A percentile compares a stretch with the other conserved stretches of the same genome.
These are phyloP conservation scores for Cucurbita argyrosperma DNA, from an alignment of 306 rosid species.

Conservation along the genomic window DNA sequence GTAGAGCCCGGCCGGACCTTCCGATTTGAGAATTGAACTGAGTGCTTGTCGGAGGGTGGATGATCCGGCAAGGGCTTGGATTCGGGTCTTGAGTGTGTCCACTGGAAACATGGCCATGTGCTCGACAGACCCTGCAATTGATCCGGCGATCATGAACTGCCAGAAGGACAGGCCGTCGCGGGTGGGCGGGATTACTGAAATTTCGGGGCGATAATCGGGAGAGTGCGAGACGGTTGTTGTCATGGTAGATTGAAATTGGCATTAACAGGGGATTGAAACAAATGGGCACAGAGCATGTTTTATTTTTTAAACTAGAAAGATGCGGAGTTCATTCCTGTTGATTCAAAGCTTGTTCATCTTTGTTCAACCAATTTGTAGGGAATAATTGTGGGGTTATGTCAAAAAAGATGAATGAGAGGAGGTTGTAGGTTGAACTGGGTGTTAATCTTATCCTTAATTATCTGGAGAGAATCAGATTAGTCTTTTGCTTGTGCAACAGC, in stretches of 20 bases:
- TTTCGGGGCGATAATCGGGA: slow-evolving; percentile 39
- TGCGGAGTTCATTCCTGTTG: not conserved
- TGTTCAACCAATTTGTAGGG: not conserved
- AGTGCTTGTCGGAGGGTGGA: slow-evolving; percentile 60
- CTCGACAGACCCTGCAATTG: slow-evolving; percentile 58
- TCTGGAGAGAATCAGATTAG: not conserved
- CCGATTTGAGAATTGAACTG: slow-evolving; percentile 39
- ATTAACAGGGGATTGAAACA: not conserved
- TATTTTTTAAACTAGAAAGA: not conserved
- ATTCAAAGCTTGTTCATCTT: not conserved
- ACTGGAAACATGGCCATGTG: slow-evolving; percentile 92
- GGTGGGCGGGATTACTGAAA: slow-evolving; percentile 14
- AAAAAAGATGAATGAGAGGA: not conserved
- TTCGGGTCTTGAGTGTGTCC: slow-evolving; percentile 78
- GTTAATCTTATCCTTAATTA: not conserved
- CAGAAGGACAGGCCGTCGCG: slow-evolving; percentile 76
- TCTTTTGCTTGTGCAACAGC: not conserved
- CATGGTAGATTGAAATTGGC: slow-evolving; percentile 2
- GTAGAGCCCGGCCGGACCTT: slow-evolving; percentile 60
- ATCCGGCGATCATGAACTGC: slow-evolving; percentile 83
- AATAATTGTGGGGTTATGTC: not conserved
- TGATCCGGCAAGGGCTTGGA: slow-evolving; percentile 54
- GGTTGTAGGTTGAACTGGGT: not conserved
- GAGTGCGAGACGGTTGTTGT: slow-evolving; percentile 15
- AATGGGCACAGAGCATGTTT: slow-evolving; percentile 2